These are phyloP conservation scores for Trichocladium antarcticum DNA, from an alignment of 495 filamentous ascomycete species.

Conservation along the genomic window DNA sequence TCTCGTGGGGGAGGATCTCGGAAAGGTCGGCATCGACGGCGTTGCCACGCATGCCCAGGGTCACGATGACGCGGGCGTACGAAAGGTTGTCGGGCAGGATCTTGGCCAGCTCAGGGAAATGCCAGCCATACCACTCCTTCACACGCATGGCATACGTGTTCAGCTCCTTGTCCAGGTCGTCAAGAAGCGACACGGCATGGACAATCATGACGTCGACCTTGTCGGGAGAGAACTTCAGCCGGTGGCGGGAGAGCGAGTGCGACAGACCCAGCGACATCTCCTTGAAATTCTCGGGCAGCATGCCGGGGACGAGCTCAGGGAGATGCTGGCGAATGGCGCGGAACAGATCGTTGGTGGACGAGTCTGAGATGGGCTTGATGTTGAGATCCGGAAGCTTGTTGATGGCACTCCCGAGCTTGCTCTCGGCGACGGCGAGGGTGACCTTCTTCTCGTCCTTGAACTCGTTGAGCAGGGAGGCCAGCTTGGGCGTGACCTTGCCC, in stretches of 20 bases:
- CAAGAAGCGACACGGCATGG: slow-evolving; percentile 84
- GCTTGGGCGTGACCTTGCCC: slow-evolving; percentile 89
- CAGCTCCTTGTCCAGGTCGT: slow-evolving; percentile 96
- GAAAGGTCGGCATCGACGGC: slow-evolving; percentile 66
- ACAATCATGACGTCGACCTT: slow-evolving; percentile 99
- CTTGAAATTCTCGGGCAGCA: slow-evolving; percentile 71
- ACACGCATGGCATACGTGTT: slow-evolving; percentile 98
- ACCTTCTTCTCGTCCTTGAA: slow-evolving; percentile 98
- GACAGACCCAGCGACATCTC: slow-evolving; percentile 93
- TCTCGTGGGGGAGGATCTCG: slow-evolving; percentile 92
- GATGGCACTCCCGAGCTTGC: slow-evolving; percentile 86
- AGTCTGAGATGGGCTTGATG: slow-evolving; percentile 78
- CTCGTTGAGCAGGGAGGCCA: slow-evolving; percentile 67
- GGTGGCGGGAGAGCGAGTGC: slow-evolving; percentile 94
- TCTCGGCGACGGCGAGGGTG: slow-evolving; percentile 88
- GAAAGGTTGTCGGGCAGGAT: slow-evolving; percentile 98
- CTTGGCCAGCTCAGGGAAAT: slow-evolving; percentile 94
- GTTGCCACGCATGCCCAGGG: slow-evolving; percentile 77
- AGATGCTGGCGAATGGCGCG: slow-evolving; percentile 87
- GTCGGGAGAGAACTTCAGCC: slow-evolving; percentile 96
- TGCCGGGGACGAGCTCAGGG: slow-evolving; percentile 78
- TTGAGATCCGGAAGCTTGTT: slow-evolving; percentile 80
- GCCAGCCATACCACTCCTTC: slow-evolving; percentile 99
- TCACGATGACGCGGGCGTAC: slow-evolving; percentile 74
- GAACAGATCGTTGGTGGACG: slow-evolving; percentile 75